Base-by-base conservation (phyloP, 176 grass and related monocot species). In the Avena eriantha region DNA sequence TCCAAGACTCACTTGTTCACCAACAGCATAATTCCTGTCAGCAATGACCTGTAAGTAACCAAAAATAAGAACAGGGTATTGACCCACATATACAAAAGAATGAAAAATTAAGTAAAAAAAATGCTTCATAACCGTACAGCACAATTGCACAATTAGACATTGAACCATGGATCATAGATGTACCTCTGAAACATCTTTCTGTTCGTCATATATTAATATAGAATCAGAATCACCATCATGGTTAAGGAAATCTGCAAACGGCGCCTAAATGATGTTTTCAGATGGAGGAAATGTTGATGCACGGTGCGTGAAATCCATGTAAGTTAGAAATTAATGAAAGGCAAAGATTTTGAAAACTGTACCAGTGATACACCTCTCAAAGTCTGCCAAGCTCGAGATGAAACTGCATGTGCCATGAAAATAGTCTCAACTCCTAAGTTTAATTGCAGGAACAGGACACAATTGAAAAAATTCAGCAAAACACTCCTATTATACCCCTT, bases 181-280 rank as follows among this genome's bases (percentile, higher is more conserved):
- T 95, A 95, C 93, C 93, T 93, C 95, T 50, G 82, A 92, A 70
- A 91, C 87, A 87, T 93, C 74, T 85, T 93, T 83, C 34, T 89
- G 33, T 77, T 88, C 76, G 34, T 95, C 86, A 31, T 85, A 87
- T 77, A 91, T 16, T 80, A 98, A 84, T 57, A 92, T n/a, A 83
- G 89, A 81, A 82, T 48, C 73, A 73, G 82, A 93, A 66, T 13
- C 21, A 19, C 80, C 80, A 17, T 95, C 93, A 92, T 93, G 89
- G 82, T 98, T 98, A 73, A 98, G 87, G 85, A 95, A 95, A 93
- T 98, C 93, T 98, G 95, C 95, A 93, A 93, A 98, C 83, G 95
- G 95, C 55, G 95, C 83, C 95, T 98, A 89, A 82, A 83, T 80
- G 80, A 70, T 55, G 22, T 80, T 90, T 90, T 83, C 77, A 92